Conservation (phyloP, 345 rosid species). For the Populus ilicifolia region DNA sequence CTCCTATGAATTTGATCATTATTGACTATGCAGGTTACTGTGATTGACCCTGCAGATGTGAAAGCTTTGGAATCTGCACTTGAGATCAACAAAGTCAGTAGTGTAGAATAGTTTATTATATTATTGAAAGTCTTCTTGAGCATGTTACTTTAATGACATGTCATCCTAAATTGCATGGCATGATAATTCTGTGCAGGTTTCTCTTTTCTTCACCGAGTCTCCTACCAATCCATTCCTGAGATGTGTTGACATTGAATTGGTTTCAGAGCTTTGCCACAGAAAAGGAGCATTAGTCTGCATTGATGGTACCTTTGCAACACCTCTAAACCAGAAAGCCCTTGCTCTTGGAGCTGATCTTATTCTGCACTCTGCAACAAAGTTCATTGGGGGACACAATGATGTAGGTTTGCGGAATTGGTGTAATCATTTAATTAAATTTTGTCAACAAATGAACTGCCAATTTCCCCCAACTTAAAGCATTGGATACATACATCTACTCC, state of each 20-base stretch:
- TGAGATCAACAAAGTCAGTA: constrained; percentile 61
- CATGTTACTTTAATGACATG: not conserved
- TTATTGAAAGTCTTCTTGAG: not conserved
- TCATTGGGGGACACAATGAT: constrained; percentile 93
- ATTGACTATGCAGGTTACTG: constrained; percentile 65
- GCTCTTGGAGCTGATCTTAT: constrained; percentile 95
- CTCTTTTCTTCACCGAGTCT: constrained; percentile 89
- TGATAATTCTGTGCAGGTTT: constrained; percentile 55
- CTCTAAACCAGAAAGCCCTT: constrained; percentile 92
- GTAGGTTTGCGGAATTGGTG: constrained; percentile 39
- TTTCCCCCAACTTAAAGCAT: not conserved
- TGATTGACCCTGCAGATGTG: constrained; percentile 93
- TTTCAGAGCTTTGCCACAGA: constrained; percentile 78
- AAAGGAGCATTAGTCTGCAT: constrained; percentile 92
- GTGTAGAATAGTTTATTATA: constrained; percentile 3
- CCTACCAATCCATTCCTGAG: constrained; percentile 95
- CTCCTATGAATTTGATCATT: not conserved
- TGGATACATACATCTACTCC: constrained; percentile 18
- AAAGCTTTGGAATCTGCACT: constrained; percentile 73
- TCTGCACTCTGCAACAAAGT: constrained; percentile 88
- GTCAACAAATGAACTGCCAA: not conserved
- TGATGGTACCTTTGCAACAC: constrained; percentile 98
- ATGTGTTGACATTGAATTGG: constrained; percentile 87
- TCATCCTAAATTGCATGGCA: constrained; percentile 12
- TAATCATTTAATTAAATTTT: not conserved